Evolutionary conservation across 2,329 filamentous ascomycete genomes (phyloP).

Genomic region (Paramyrothecium roridum): DNA sequence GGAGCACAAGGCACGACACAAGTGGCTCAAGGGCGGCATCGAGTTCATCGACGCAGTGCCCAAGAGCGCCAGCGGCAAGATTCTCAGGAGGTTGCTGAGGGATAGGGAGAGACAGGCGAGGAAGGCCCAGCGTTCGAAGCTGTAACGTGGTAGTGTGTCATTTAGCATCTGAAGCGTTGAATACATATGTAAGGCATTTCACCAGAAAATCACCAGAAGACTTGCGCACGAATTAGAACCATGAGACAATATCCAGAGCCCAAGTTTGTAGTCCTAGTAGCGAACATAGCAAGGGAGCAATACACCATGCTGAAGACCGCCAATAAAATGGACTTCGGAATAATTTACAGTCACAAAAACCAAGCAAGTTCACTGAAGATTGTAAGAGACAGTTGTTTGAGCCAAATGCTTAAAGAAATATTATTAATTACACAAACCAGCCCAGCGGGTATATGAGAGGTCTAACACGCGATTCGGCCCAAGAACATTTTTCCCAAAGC

Average conservation of each 20-base stretch:
- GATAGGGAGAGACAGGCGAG: conserved; percentile 71
- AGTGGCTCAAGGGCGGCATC: conserved; percentile 62
- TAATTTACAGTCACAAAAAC: too few species aligned
- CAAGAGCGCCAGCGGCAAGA: conserved; percentile 74
- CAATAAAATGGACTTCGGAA: too few species aligned
- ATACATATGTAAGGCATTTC: background rate
- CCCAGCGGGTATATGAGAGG: conserved; percentile 24
- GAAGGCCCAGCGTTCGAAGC: conserved; percentile 61
- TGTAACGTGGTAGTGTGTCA: conserved; percentile 41
- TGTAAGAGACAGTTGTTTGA: background rate
- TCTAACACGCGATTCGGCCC: conserved; percentile 23
- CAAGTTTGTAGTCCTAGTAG: too few species aligned
- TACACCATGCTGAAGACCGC: too few species aligned
- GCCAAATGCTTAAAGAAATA: conserved; percentile 15
- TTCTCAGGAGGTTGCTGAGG: conserved; percentile 64
- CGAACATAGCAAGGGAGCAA: too few species aligned
- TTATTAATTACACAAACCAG: conserved; percentile 30
- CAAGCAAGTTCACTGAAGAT: background rate
- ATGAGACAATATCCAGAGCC: too few species aligned
- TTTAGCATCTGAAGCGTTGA: background rate
- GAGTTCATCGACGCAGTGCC: conserved; percentile 66
- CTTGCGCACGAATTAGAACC: too few species aligned
- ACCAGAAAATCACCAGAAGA: too few species aligned
- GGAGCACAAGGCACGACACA: conserved; percentile 65
- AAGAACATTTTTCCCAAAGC: conserved; percentile 15